A percentile compares a stretch with the other conserved stretches of the same genome.
These are phyloP conservation scores for Colletotrichum sp. DNA, from an alignment of 2,329 filamentous ascomycete genomes.

Conservation along the genomic window DNA sequence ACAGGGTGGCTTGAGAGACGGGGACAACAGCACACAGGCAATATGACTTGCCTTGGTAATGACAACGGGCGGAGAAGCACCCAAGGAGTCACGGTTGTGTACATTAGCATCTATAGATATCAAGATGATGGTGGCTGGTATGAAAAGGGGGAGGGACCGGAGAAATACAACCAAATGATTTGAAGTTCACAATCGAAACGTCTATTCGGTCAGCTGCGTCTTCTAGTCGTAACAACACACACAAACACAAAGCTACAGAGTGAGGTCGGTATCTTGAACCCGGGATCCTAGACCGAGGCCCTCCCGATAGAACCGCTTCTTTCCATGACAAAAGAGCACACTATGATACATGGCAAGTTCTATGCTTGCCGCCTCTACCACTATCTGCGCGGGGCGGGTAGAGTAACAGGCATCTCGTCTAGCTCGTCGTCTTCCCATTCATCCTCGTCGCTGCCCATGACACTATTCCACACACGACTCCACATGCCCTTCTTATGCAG, in stretches of 20 bases:
- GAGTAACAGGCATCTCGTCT: constrained; percentile 37
- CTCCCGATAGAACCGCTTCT: background rate
- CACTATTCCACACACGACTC: constrained; percentile 77
- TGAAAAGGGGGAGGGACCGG: background rate
- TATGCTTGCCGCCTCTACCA: background rate
- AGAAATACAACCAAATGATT: background rate
- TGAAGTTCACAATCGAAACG: background rate
- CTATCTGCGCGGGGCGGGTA: background rate
- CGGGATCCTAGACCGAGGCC: background rate
- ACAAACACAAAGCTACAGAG: background rate
- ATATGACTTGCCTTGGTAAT: constrained; percentile 1
- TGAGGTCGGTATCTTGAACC: background rate
- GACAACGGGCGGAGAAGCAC: background rate
- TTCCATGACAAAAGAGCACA: background rate
- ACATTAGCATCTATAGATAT: constrained; percentile 24
- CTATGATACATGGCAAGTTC: constrained; percentile 8
- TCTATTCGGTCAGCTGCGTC: background rate
- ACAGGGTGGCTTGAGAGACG: background rate
- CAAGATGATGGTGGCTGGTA: background rate
- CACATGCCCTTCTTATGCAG: constrained; percentile 93
- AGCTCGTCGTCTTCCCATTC: constrained; percentile 67
- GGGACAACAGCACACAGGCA: background rate
- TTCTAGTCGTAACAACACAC: background rate
- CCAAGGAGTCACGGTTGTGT: constrained; percentile 1
- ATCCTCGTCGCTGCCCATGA: constrained; percentile 65